Conservation (phyloP, 1,139 yeast species). For the Kurtzmaniella quercitrusa region DNA sequence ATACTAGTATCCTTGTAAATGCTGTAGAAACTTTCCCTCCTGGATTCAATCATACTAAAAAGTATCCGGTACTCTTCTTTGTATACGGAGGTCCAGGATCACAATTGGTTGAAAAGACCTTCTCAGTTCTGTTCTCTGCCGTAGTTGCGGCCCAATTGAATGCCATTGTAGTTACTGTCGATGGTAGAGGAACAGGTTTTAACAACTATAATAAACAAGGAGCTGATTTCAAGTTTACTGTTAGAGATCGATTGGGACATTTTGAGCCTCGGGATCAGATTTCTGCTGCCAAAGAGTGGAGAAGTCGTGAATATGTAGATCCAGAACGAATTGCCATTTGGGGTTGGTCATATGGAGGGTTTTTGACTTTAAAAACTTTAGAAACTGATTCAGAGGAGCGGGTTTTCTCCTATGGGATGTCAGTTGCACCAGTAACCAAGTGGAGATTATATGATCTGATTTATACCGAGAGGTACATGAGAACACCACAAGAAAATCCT, state of each 20-base stretch:
- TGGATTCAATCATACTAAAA: conserved; percentile 46
- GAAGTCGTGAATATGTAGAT: conserved; percentile 53
- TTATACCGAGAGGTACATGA: conserved; percentile 77
- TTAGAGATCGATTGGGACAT: conserved; percentile 62
- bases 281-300: conserved; percentile 61
- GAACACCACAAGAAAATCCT: conserved; percentile 59
- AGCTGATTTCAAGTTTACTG: conserved; percentile 54
- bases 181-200: conserved; percentile 80
- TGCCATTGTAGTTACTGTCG: conserved; percentile 75
- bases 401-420: conserved; percentile 64
- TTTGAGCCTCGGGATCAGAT: conserved; percentile 71
- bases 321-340: conserved; percentile 59
- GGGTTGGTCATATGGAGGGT: conserved; percentile 89
- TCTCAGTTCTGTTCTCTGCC: conserved; percentile 55
- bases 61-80: conserved; percentile 68
- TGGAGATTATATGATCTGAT: conserved; percentile 75
- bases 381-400: conserved; percentile 59
- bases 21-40: conserved; percentile 63
- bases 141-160: conserved; percentile 65
- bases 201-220: conserved; percentile 41
- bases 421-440: conserved; percentile 80
- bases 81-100: conserved; percentile 87
- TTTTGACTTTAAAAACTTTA: conserved; percentile 66
- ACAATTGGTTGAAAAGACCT: conserved; percentile 56
- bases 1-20: conserved; percentile 43